phyloP scores from a whole-genome alignment of 352 stramenopile species.

The Discostella stelligera region DNA sequence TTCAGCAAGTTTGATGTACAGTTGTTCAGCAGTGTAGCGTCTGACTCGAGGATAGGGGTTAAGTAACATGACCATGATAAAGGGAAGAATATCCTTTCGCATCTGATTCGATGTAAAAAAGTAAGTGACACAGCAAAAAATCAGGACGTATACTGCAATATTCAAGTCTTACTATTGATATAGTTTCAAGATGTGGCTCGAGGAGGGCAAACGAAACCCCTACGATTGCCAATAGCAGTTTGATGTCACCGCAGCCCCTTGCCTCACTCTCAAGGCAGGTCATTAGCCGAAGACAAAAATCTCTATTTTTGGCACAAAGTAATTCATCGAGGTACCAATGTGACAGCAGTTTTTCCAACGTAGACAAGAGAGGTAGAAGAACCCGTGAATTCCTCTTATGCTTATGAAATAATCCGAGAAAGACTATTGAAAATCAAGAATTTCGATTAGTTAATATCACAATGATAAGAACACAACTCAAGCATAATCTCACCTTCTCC shows the following conservation, averaged over 20 bases:
- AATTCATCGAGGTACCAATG: slow-evolving; percentile 65
- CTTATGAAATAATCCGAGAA: slow-evolving; percentile 56
- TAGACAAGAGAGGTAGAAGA: slow-evolving; percentile 70
- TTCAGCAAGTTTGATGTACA: slow-evolving; percentile 77
- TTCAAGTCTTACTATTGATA: slow-evolving; percentile 41
- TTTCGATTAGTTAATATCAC: background rate
- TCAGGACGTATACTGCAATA: background rate
- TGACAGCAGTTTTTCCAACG: slow-evolving; percentile 69
- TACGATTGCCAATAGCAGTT: slow-evolving; percentile 62
- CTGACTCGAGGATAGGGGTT: slow-evolving; percentile 76
- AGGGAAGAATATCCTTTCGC: slow-evolving; percentile 47
- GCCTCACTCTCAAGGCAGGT: slow-evolving; percentile 43
- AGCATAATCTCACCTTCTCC: slow-evolving; percentile 44
- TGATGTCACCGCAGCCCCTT: slow-evolving; percentile 60
- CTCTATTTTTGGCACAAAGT: slow-evolving; percentile 31
- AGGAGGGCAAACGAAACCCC: slow-evolving; percentile 64
- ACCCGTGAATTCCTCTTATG: slow-evolving; percentile 66
- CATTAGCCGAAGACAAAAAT: slow-evolving; percentile 54
- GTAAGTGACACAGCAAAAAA: slow-evolving; percentile 20
- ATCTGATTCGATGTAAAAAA: slow-evolving; percentile 32
- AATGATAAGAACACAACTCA: background rate
- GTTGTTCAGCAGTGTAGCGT: slow-evolving; percentile 71
- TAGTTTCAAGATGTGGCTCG: slow-evolving; percentile 36
- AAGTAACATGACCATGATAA: slow-evolving; percentile 64
- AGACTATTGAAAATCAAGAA: slow-evolving; percentile 31